Conservation (phyloP, 1,284 basidiomycete species). For the Rhodotorula sp. region DNA sequence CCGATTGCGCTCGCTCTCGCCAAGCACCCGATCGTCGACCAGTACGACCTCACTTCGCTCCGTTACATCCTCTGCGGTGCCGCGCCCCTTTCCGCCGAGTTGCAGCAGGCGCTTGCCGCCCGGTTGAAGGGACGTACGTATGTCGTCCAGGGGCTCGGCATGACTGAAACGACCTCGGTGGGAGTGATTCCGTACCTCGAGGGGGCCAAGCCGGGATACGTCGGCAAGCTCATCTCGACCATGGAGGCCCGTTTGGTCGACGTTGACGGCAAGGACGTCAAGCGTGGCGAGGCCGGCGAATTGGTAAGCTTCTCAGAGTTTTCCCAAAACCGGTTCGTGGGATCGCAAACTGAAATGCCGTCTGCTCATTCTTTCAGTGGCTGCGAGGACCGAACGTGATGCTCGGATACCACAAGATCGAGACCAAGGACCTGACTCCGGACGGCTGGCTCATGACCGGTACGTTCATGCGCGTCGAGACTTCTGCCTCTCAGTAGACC, state of each 20-base stretch:
- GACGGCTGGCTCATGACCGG: constrained; percentile 38
- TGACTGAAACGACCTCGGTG: constrained; percentile 35
- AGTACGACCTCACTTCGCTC: constrained; percentile 37
- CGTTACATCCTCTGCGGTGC: constrained; percentile 37
- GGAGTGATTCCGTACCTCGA: constrained; percentile 20
- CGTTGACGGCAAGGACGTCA: constrained; percentile 29
- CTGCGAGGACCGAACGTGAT: constrained; percentile 7
- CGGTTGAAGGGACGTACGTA: constrained; percentile 19
- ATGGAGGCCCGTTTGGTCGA: constrained; percentile 37
- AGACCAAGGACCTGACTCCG: constrained; percentile 27
- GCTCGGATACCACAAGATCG: constrained; percentile 25
- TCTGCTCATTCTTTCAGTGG: background rate
- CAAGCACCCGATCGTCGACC: constrained; percentile 37
- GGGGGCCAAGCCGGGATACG: constrained; percentile 11
- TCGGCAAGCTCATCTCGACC: constrained; percentile 27
- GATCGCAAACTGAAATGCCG: constrained; percentile 9
- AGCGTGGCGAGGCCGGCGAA: constrained; percentile 34
- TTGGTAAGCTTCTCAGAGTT: background rate
- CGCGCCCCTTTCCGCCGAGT: constrained; percentile 28
- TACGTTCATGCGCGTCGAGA: background rate
- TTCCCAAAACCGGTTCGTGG: background rate
- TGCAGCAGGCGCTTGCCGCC: constrained; percentile 17
- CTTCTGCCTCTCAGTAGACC: background rate
- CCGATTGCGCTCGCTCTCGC: constrained; percentile 41
- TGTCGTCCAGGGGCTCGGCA: constrained; percentile 35